These are phyloP conservation scores for Fraxinus angustifolia DNA, from an alignment of 305 asterid genomes.

Conservation along the genomic window DNA sequence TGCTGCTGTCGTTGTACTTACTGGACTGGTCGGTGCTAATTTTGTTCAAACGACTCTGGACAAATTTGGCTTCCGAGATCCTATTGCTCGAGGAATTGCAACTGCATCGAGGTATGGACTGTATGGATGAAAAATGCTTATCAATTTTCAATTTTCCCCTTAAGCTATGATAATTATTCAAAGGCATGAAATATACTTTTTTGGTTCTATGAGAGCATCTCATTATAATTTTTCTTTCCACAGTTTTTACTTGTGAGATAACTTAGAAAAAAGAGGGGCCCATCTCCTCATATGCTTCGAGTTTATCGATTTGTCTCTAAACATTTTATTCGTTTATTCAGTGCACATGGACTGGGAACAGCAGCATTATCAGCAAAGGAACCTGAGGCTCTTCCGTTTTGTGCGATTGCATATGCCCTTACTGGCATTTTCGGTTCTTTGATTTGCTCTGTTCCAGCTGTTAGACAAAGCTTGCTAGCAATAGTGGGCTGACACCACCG, in stretches of 20 bases:
- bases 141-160: background rate
- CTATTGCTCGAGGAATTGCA: conserved; percentile 97
- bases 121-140: background rate
- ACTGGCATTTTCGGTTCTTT: conserved; percentile 94
- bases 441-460: conserved; percentile 84
- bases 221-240: background rate
- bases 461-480: conserved; percentile 83
- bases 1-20: conserved; percentile 92
- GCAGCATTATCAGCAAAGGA: conserved; percentile 97
- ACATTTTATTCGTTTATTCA: conserved; percentile 22
- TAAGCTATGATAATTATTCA: background rate
- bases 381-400: conserved; percentile 98
- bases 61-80: conserved; percentile 78
- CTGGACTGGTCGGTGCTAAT: conserved; percentile 93
- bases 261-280: background rate
- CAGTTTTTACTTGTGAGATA: background rate
- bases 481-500: conserved; percentile 49
- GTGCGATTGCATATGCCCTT: conserved; percentile 92
- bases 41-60: conserved; percentile 83
- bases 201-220: background rate
- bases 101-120: conserved; percentile 86
- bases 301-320: background rate
- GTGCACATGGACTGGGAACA: conserved; percentile 97
- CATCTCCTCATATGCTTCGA: background rate
- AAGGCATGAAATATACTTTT: background rate